A percentile compares a stretch with the other conserved stretches of the same genome.
Conservation (phyloP, 352 stramenopile genomes). For the Pythium chondricola region DNA sequence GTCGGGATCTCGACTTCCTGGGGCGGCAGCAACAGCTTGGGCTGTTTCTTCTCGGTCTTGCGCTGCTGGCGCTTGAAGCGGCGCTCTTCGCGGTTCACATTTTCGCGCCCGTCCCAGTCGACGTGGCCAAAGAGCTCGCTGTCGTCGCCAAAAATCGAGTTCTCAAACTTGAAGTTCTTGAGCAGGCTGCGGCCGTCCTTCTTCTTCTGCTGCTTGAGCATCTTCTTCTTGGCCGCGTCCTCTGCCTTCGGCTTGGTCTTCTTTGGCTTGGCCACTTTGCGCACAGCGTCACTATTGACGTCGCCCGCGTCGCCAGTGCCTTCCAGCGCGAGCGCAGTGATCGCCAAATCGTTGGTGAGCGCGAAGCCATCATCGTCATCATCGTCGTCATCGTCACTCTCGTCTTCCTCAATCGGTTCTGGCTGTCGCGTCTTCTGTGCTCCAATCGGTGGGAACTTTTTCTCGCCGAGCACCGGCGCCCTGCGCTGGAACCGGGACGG, state of each 20-base stretch:
- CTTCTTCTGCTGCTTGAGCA: constrained; percentile 70
- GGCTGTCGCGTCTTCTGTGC: constrained; percentile 1
- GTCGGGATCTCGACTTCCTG: constrained; percentile 80
- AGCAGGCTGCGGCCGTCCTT: constrained; percentile 64
- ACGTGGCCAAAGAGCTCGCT: constrained; percentile 70
- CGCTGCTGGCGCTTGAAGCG: constrained; percentile 52
- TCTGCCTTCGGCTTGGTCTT: constrained; percentile 21
- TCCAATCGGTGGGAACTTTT: constrained; percentile 12
- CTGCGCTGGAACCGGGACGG: neutral
- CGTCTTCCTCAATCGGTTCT: constrained; percentile 6
- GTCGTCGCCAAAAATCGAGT: constrained; percentile 73
- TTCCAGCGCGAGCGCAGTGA: constrained; percentile 49
- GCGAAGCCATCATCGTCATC: constrained; percentile 22
- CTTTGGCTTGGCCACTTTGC: constrained; percentile 28
- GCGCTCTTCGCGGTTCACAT: constrained; percentile 54
- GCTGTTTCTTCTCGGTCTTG: constrained; percentile 40
- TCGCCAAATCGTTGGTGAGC: constrained; percentile 24
- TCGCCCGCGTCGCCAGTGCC: constrained; percentile 5
- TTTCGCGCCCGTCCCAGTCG: constrained; percentile 55
- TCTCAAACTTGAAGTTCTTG: constrained; percentile 84
- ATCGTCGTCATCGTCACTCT: constrained; percentile 10
- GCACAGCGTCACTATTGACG: constrained; percentile 16
- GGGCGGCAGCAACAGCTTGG: constrained; percentile 30
- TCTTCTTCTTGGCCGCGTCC: constrained; percentile 35
- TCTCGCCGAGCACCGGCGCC: neutral